Evolutionary conservation across 2,329 filamentous ascomycete species (phyloP).

Genomic region (Didymella keratinophila): DNA sequence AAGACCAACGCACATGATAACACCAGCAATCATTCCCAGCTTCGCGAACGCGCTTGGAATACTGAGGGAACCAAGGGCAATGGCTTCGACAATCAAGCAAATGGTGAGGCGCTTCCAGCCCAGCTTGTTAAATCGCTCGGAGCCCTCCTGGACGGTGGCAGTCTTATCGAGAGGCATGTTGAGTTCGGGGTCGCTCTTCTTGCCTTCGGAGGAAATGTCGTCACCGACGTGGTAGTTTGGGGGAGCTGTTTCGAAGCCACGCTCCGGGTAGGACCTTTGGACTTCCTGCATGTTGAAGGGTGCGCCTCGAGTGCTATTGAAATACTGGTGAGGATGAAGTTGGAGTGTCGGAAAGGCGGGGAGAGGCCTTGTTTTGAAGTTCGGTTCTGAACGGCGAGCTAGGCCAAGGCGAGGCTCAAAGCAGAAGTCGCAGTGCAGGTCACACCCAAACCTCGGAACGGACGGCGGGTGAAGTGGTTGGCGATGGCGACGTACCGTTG

Average conservation of each 20-base stretch:
- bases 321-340: conserved; percentile 1
- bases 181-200: conserved; percentile 47
- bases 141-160: conserved; percentile 46
- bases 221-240: conserved; percentile 34
- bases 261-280: conserved; percentile 21
- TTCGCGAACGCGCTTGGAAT: conserved; percentile 57
- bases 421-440: conserved; percentile 35
- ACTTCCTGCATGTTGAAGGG: conserved; percentile 34
- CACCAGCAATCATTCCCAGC: conserved; percentile 57
- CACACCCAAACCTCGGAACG: conserved; percentile 24
- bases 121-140: conserved; percentile 52
- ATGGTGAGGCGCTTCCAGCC: conserved; percentile 62
- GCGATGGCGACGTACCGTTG: conserved; percentile 9
- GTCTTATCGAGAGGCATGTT: conserved; percentile 42
- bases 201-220: conserved; percentile 36
- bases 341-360: conserved; percentile 13
- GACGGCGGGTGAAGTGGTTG: conserved; percentile 11
- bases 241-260: conserved; percentile 23
- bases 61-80: conserved; percentile 58
- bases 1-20: conserved; percentile 57
- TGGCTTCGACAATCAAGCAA: conserved; percentile 60
- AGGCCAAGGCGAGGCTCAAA: conserved; percentile 21
- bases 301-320: conserved; percentile 1
- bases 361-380: conserved; percentile 27
- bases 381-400: conserved; percentile 22